Conservation (phyloP, 1,139 yeast genomes). For the Geotrichum carabidarum region DNA sequence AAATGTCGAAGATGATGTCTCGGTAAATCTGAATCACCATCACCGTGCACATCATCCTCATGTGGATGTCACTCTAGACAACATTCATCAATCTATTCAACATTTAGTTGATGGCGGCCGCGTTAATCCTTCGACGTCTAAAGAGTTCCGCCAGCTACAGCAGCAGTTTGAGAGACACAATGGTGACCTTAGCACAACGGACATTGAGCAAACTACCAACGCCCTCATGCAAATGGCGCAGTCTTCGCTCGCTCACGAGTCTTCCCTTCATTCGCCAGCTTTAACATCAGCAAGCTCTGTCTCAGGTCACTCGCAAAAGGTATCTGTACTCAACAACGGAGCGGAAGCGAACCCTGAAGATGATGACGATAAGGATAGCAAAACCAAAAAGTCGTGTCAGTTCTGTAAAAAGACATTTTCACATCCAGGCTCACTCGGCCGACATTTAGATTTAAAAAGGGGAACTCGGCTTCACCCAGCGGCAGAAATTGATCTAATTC, state of each 20-base stretch:
- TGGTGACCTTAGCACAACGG: conserved; percentile 11
- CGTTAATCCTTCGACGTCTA: background rate
- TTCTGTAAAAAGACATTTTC: conserved; percentile 48
- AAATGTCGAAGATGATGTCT: conserved; percentile 20
- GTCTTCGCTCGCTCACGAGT: conserved; percentile 13
- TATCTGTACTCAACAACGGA: background rate
- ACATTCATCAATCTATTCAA: conserved; percentile 16
- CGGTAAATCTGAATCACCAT: conserved; percentile 8
- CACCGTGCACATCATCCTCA: conserved; percentile 1
- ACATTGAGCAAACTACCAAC: conserved; percentile 18
- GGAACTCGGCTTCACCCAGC: conserved; percentile 46
- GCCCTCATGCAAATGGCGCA: conserved; percentile 19
- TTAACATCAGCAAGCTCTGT: background rate
- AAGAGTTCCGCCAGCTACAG: conserved; percentile 5
- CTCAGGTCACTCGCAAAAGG: background rate
- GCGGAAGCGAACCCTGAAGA: too few species aligned
- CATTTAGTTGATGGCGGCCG: conserved; percentile 4
- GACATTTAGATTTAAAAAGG: conserved; percentile 47
- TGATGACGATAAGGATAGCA: conserved; percentile 26
- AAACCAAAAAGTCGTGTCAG: conserved; percentile 42
- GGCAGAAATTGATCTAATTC: conserved; percentile 41
- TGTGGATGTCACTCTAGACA: conserved; percentile 5
- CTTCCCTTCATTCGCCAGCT: conserved; percentile 1
- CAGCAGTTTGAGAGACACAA: conserved; percentile 7
- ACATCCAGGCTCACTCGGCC: conserved; percentile 50